phyloP scores from a whole-genome alignment of 441 rosid genomes.

The Sinapis alba region DNA sequence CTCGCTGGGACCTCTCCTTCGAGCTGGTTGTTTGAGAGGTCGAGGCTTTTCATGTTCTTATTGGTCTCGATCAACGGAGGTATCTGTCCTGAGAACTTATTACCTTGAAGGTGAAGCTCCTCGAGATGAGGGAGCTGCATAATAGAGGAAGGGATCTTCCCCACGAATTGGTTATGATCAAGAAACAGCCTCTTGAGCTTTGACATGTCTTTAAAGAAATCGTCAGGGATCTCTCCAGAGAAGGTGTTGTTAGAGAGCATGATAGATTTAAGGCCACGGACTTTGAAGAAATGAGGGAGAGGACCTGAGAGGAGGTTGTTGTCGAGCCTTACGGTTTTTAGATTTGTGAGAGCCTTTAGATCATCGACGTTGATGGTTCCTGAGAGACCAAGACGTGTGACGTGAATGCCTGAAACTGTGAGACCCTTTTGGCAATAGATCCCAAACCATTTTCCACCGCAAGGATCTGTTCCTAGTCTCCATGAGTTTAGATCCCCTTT shows the following conservation, averaged over 20 bases:
- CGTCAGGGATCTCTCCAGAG: slow-evolving; percentile 56
- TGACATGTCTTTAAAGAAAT: slow-evolving; percentile 55
- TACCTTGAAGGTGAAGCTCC: slow-evolving; percentile 70
- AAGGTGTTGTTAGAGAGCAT: slow-evolving; percentile 55
- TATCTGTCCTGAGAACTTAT: slow-evolving; percentile 59
- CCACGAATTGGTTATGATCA: slow-evolving; percentile 54
- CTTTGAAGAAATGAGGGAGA: slow-evolving; percentile 58
- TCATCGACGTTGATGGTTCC: slow-evolving; percentile 57
- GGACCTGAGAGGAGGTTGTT: slow-evolving; percentile 67
- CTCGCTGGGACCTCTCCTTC: slow-evolving; percentile 59
- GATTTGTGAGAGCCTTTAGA: slow-evolving; percentile 43
- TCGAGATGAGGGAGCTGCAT: slow-evolving; percentile 46
- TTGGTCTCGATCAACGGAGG: slow-evolving; percentile 43
- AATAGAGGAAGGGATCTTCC: slow-evolving; percentile 63
- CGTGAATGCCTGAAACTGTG: slow-evolving; percentile 57
- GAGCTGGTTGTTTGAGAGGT: slow-evolving; percentile 58
- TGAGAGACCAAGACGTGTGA: slow-evolving; percentile 48
- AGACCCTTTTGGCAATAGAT: slow-evolving; percentile 50
- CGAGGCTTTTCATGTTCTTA: slow-evolving; percentile 38
- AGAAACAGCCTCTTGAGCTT: slow-evolving; percentile 69
- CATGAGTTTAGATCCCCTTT: slow-evolving; percentile 51
- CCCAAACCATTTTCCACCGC: slow-evolving; percentile 58
- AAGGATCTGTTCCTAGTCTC: slow-evolving; percentile 53
- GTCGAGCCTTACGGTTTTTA: slow-evolving; percentile 55
- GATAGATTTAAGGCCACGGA: slow-evolving; percentile 54